These are phyloP conservation scores for Sarocladium kiliense DNA, from an alignment of 2,329 filamentous ascomycete genomes.

Conservation along the genomic window DNA sequence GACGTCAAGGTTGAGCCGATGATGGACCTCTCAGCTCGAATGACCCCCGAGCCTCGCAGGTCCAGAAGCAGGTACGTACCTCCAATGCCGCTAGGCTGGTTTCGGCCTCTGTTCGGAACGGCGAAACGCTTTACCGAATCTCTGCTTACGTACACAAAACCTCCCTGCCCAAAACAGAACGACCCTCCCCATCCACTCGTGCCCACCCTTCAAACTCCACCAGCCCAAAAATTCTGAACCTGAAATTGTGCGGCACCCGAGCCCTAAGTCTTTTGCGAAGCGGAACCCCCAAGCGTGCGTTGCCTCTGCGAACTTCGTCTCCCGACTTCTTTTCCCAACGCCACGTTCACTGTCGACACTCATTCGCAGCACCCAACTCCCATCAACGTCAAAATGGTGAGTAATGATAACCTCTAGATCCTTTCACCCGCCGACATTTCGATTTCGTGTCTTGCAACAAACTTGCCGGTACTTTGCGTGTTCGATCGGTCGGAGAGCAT, in stretches of 20 bases:
- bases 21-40: not conserved
- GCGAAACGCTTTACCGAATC: not conserved
- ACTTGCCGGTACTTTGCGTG: not conserved
- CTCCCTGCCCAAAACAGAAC: too few relatives aligned
- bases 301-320: not conserved
- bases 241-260: conserved; percentile 7
- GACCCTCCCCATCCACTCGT: not conserved
- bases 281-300: not conserved
- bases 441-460: not conserved
- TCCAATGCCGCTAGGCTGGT: not conserved
- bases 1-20: not conserved
- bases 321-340: conserved; percentile 9
- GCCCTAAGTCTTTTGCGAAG: conserved; percentile 1
- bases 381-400: conserved; percentile 10
- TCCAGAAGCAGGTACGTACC: not conserved
- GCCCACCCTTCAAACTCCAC: not conserved
- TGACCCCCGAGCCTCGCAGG: not conserved
- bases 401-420: not conserved
- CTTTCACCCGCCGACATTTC: not conserved
- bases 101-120: not conserved
- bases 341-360: conserved; percentile 9
- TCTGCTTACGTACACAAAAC: conserved; percentile 3
- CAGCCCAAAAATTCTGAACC: conserved; percentile 7
- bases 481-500: conserved; percentile 2
- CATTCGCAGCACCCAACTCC: conserved; percentile 10